Conservation (phyloP, 2,329 filamentous ascomycete genomes). For the Amauroascus niger region DNA sequence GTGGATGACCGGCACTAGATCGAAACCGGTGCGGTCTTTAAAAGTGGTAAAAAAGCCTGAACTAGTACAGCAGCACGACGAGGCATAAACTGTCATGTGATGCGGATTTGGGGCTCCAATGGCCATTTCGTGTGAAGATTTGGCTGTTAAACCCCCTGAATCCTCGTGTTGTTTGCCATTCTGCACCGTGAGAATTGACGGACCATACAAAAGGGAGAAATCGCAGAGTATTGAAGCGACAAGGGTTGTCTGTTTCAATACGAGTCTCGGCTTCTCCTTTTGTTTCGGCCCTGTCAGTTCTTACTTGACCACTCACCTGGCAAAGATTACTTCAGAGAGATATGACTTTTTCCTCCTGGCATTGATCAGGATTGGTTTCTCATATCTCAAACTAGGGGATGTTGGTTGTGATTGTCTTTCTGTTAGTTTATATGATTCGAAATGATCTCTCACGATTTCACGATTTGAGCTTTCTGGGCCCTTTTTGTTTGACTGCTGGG, state of each 20-base stretch:
- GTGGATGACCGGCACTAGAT: conserved; percentile 37
- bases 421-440: background rate
- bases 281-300: background rate
- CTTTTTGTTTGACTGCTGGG: background rate
- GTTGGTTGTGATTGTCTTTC: background rate
- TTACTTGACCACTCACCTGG: background rate
- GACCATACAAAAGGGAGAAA: background rate
- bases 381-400: conserved; percentile 25
- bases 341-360: conserved; percentile 38
- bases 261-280: background rate
- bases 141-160: background rate
- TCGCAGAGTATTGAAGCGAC: no score
- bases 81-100: background rate
- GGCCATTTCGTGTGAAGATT: background rate
- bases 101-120: background rate
- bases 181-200: background rate
- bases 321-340: conserved; percentile 9
- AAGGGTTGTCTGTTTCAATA: background rate
- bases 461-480: background rate
- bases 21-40: conserved; percentile 30
- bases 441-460: background rate
- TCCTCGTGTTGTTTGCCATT: background rate
- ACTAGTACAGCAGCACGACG: conserved; percentile 24
- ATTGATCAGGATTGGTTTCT: conserved; percentile 34
- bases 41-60: conserved; percentile 42